phyloP scores from a whole-genome alignment of 2,329 filamentous ascomycete species.

The Ceratocystis alfenasii region DNA sequence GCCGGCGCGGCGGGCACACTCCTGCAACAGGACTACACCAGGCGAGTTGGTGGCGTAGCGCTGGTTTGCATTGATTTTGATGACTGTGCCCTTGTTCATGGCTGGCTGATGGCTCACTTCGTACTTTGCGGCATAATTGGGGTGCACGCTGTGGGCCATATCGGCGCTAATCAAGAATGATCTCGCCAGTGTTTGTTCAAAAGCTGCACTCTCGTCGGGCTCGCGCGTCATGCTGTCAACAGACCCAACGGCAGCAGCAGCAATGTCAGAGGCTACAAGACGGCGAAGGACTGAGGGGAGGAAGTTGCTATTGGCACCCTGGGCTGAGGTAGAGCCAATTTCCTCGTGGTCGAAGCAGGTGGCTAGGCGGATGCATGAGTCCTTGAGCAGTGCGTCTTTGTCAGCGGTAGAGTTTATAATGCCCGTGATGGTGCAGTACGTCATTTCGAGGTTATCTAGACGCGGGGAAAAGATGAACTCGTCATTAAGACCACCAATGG shows the following conservation, averaged over 20 bases:
- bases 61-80: constrained; percentile 97
- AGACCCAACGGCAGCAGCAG: constrained; percentile 40
- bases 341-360: constrained; percentile 97
- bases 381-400: constrained; percentile 54
- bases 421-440: constrained; percentile 78
- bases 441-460: constrained; percentile 92
- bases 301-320: constrained; percentile 86
- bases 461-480: constrained; percentile 95
- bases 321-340: constrained; percentile 82
- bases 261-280: constrained; percentile 58
- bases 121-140: constrained; percentile 88
- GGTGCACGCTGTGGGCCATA: constrained; percentile 94
- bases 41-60: constrained; percentile 94
- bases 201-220: constrained; percentile 61
- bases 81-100: constrained; percentile 92
- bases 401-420: constrained; percentile 66
- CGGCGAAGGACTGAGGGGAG: constrained; percentile 78
- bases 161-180: constrained; percentile 94
- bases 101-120: constrained; percentile 81
- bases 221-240: constrained; percentile 48
- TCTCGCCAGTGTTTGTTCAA: constrained; percentile 80
- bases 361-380: constrained; percentile 76
- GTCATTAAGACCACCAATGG: constrained; percentile 77
- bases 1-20: constrained; percentile 59
- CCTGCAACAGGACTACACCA: constrained; percentile 83